A percentile compares a stretch with the other conserved stretches of the same genome.
Evolutionary conservation across 2,329 filamentous ascomycete species (phyloP).

Genomic region (Aspergillus bombycis): DNA sequence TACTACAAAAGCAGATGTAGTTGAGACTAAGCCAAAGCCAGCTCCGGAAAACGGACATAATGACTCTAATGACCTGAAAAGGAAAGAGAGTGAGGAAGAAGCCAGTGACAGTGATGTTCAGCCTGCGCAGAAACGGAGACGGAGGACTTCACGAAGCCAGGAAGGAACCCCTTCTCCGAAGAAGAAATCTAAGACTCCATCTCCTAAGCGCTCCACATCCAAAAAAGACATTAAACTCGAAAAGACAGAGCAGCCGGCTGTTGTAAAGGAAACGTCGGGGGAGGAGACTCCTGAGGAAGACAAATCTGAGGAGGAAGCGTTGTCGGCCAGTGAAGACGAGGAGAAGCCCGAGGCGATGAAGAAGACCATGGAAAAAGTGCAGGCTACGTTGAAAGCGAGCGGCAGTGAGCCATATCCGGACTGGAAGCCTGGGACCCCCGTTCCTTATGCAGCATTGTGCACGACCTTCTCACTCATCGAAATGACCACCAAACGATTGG

Average conservation of each 20-base stretch:
- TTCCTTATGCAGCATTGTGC: conserved; percentile 93
- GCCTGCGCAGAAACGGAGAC: conserved; percentile 61
- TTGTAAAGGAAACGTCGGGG: conserved; percentile 47
- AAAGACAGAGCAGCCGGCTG: conserved; percentile 25
- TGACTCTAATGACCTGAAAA: conserved; percentile 19
- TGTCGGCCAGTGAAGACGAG: conserved; percentile 56
- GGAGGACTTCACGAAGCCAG: conserved; percentile 33
- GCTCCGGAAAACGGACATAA: conserved; percentile 6
- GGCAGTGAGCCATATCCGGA: conserved; percentile 87
- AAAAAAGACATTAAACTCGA: conserved; percentile 23
- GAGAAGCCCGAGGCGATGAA: conserved; percentile 71
- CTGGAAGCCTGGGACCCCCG: conserved; percentile 85
- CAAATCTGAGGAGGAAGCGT: conserved; percentile 37
- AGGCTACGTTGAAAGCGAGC: conserved; percentile 70
- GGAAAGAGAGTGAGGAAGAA: conserved; percentile 40
- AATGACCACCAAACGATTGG: conserved; percentile 86
- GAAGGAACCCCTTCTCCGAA: conserved; percentile 40
- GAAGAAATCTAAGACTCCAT: conserved; percentile 20
- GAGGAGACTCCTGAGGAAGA: conserved; percentile 46
- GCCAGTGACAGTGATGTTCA: conserved; percentile 57
- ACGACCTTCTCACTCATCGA: conserved; percentile 94
- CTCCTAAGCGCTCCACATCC: conserved; percentile 21
- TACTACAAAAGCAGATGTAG: conserved; percentile 18
- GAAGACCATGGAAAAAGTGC: conserved; percentile 79
- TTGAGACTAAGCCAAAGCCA: conserved; percentile 12